phyloP scores from a whole-genome alignment of 768 basidiomycete genomes.

The Amanita pallidorosea region DNA sequence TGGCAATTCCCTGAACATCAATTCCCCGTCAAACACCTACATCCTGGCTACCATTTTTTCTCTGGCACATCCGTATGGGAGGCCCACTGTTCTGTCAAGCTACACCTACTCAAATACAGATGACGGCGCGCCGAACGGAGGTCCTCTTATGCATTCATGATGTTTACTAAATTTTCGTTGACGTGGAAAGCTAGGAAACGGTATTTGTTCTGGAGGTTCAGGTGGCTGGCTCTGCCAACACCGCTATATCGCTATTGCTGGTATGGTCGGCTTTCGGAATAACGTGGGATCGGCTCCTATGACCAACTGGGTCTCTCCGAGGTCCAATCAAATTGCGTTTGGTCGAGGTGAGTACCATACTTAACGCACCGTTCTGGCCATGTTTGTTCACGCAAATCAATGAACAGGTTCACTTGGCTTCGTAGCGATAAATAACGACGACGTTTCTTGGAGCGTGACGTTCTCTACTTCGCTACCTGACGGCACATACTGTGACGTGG shows the following conservation, averaged over 20 bases:
- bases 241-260: conserved; percentile 42
- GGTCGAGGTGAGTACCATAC: conserved; percentile 35
- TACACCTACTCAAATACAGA: conserved; percentile 40
- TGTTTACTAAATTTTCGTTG: background rate
- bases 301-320: conserved; percentile 48
- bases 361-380: background rate
- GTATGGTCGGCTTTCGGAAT: conserved; percentile 60
- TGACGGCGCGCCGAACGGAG: conserved; percentile 50
- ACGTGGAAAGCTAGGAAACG: conserved; percentile 20
- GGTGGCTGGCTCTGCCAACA: conserved; percentile 64
- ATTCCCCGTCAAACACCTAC: conserved; percentile 59
- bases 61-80: conserved; percentile 58
- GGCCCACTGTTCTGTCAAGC: conserved; percentile 50
- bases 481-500: conserved; percentile 57
- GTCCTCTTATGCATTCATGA: conserved; percentile 13
- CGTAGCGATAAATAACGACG: conserved; percentile 58
- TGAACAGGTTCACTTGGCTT: conserved; percentile 41
- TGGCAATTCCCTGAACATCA: conserved; percentile 41
- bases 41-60: conserved; percentile 51
- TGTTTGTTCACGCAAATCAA: background rate
- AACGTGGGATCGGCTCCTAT: conserved; percentile 40
- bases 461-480: conserved; percentile 48
- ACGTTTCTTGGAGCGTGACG: conserved; percentile 40
- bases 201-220: conserved; percentile 42
- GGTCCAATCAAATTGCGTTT: conserved; percentile 54